Evolutionary conservation across 2,329 filamentous ascomycete species (phyloP).

Genomic region (Fonsecaea monophora): DNA sequence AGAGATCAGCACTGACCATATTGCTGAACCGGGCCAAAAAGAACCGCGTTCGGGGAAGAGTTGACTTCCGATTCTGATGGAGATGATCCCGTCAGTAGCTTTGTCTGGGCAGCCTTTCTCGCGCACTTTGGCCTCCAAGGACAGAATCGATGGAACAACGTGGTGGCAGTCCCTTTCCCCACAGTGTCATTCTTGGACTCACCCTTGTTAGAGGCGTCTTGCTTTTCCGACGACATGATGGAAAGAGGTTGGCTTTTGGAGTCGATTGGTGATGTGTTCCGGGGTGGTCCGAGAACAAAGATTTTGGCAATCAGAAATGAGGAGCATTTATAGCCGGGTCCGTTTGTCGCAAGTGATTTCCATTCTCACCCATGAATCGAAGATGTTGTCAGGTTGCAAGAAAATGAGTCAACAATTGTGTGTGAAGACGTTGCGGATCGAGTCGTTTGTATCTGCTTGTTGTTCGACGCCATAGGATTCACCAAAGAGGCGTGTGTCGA

Average conservation of each 20-base stretch:
- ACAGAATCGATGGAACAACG: constrained; percentile 6
- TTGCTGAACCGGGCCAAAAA: constrained; percentile 18
- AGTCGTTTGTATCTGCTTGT: background rate
- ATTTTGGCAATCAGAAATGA: background rate
- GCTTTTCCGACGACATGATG: constrained; percentile 25
- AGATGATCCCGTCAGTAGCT: constrained; percentile 16
- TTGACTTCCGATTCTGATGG: constrained; percentile 11
- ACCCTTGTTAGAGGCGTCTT: constrained; percentile 8
- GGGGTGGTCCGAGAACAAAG: constrained; percentile 3
- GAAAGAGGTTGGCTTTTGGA: background rate
- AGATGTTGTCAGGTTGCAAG: background rate
- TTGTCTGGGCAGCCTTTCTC: background rate
- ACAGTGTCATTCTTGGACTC: background rate
- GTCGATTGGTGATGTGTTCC: background rate
- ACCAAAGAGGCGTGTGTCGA: background rate
- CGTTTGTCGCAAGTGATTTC: background rate
- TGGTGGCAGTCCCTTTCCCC: constrained; percentile 16
- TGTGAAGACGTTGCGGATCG: background rate
- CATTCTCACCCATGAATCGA: background rate
- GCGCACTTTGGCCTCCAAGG: constrained; percentile 2
- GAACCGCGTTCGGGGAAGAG: constrained; percentile 7
- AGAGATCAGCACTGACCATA: constrained; percentile 8
- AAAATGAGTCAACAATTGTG: background rate
- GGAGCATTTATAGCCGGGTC: constrained; percentile 9
- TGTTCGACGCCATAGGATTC: background rate